Evolutionary conservation across 2,329 filamentous ascomycete genomes (phyloP).

Genomic region (Bipolaris bicolor): DNA sequence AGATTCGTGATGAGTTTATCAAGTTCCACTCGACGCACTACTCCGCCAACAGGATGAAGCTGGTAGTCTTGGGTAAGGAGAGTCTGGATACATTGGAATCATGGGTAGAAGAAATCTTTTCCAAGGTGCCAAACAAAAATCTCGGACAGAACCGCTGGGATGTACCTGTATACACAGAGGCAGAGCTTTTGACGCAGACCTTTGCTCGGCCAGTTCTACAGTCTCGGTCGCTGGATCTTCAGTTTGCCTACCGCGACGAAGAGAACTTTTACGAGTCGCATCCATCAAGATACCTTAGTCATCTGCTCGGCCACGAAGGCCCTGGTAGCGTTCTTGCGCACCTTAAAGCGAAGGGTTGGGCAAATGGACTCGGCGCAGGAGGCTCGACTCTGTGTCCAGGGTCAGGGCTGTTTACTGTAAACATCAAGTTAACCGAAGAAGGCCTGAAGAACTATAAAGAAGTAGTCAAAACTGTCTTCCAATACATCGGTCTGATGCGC

Average conservation of each 20-base stretch:
- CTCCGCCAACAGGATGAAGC: conserved; percentile 91
- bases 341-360: conserved; percentile 89
- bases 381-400: conserved; percentile 78
- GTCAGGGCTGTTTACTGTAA: conserved; percentile 78
- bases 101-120: conserved; percentile 86
- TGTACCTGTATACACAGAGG: conserved; percentile 63
- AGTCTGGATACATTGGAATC: conserved; percentile 78
- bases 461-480: conserved; percentile 82
- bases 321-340: conserved; percentile 91
- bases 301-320: conserved; percentile 90
- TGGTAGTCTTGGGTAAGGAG: conserved; percentile 84
- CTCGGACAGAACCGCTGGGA: conserved; percentile 73
- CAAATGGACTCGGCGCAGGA: conserved; percentile 80
- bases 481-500: conserved; percentile 86
- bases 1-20: conserved; percentile 89
- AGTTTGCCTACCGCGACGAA: conserved; percentile 86
- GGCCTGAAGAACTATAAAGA: conserved; percentile 82
- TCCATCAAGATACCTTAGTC: conserved; percentile 83
- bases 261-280: conserved; percentile 79
- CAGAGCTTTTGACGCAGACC: conserved; percentile 71
- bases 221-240: conserved; percentile 76
- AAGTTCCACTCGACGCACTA: conserved; percentile 89
- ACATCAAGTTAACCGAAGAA: conserved; percentile 81
- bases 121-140: conserved; percentile 80
- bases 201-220: conserved; percentile 95